These are phyloP conservation scores for Podospora comata DNA, from an alignment of 495 filamentous ascomycete genomes.

Conservation along the genomic window DNA sequence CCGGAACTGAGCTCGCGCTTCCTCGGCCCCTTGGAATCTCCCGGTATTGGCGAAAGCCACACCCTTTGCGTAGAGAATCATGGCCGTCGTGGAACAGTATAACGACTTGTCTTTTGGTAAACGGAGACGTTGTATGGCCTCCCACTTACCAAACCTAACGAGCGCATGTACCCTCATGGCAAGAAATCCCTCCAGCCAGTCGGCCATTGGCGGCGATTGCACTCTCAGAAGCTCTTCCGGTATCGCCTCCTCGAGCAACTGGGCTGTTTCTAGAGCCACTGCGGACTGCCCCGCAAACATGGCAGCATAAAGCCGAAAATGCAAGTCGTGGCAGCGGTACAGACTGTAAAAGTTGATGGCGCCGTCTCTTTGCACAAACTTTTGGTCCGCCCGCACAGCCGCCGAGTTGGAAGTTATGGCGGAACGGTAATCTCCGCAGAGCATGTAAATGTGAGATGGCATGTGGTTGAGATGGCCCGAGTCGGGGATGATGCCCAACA, in stretches of 20 bases:
- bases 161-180: conserved; percentile 61
- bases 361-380: conserved; percentile 51
- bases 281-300: conserved; percentile 63
- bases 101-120: conserved; percentile 51
- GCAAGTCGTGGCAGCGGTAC: conserved; percentile 63
- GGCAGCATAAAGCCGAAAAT: conserved; percentile 67
- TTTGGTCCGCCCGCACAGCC: conserved; percentile 62
- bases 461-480: conserved; percentile 71
- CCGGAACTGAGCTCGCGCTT: conserved; percentile 45
- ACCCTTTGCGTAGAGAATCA: conserved; percentile 63
- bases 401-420: conserved; percentile 59
- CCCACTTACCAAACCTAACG: conserved; percentile 64
- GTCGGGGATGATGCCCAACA: conserved; percentile 62
- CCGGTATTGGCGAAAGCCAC: conserved; percentile 58
- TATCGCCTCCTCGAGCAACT: conserved; percentile 50
- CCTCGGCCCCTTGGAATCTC: conserved; percentile 45
- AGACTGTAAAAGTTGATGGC: conserved; percentile 64
- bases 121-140: conserved; percentile 51
- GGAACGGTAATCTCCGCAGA: conserved; percentile 62
- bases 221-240: conserved; percentile 59
- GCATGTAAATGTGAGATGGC: conserved; percentile 65
- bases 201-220: conserved; percentile 64
- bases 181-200: conserved; percentile 67
- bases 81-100: conserved; percentile 61
- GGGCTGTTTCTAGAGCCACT: conserved; percentile 54